Conservation (phyloP, 768 basidiomycete species). For the Harrya chromipes region DNA sequence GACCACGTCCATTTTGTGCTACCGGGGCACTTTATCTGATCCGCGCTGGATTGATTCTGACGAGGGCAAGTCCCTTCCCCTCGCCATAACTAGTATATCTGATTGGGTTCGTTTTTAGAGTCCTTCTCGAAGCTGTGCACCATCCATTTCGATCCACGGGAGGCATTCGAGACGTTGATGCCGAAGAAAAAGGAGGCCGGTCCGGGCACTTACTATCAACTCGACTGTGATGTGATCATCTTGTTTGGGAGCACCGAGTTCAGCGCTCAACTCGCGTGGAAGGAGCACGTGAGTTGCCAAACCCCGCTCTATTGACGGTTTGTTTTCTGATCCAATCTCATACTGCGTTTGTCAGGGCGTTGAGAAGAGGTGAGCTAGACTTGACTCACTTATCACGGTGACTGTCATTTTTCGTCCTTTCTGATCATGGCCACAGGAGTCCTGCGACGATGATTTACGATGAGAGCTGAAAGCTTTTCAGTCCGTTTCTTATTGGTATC, state of each 20-base stretch:
- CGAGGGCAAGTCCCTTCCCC: slow-evolving; percentile 1
- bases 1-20: not conserved
- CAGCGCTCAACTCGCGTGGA: slow-evolving; percentile 4
- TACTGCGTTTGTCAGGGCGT: not conserved
- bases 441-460: slow-evolving; percentile 3
- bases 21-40: not conserved
- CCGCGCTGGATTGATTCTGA: slow-evolving; percentile 10
- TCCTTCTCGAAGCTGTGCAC: not conserved
- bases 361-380: not conserved
- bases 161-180: not conserved
- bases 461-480: not conserved
- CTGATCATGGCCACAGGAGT: not conserved
- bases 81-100: no score
- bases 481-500: not conserved
- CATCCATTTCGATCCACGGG: not conserved
- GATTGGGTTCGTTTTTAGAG: not conserved
- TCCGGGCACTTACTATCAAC: not conserved
- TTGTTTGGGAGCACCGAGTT: slow-evolving; percentile 4
- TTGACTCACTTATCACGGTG: no score
- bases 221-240: not conserved
- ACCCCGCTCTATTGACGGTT: not conserved
- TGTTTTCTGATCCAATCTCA: not conserved
- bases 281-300: not conserved
- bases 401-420: not conserved
- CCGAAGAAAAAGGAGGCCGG: not conserved